These are phyloP conservation scores for Alnus glutinosa DNA, from an alignment of 306 rosid species.

Conservation along the genomic window DNA sequence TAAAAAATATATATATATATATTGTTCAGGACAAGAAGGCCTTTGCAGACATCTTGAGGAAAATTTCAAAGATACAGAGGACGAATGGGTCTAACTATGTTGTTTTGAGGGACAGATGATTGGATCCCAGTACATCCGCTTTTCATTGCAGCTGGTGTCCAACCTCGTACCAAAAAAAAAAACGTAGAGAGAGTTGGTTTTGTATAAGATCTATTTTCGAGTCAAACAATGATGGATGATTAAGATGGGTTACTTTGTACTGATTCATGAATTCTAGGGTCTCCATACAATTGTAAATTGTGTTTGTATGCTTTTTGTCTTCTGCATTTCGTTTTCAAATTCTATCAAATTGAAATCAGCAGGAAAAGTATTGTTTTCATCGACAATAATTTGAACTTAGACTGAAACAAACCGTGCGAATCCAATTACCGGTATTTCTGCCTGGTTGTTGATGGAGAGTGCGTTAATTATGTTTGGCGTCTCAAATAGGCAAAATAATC, in stretches of 20 bases:
- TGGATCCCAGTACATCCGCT: background rate
- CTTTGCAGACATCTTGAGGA: slow-evolving; percentile 81
- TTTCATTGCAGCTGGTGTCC: background rate
- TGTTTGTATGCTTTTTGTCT: background rate
- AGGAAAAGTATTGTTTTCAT: background rate
- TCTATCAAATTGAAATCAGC: background rate
- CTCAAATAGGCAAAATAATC: too few species aligned
- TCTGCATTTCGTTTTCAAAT: background rate
- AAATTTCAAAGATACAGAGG: slow-evolving; percentile 89
- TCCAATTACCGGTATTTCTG: background rate
- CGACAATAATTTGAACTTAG: background rate
- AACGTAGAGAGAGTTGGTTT: background rate
- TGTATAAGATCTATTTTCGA: background rate
- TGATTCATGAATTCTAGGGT: background rate
- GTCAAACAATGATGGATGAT: background rate
- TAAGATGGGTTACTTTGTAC: background rate
- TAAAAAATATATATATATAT: too few species aligned
- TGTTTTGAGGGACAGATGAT: slow-evolving; percentile 64
- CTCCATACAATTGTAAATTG: background rate
- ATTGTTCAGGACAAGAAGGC: slow-evolving; percentile 81
- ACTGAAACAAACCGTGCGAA: too few species aligned
- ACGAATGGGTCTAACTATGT: slow-evolving; percentile 67
- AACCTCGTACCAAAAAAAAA: background rate
- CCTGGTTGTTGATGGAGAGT: too few species aligned
- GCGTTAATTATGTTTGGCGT: too few species aligned